Evolutionary conservation across 176 grass and related monocot genomes (phyloP).

Genomic region (Bromus sterilis): DNA sequence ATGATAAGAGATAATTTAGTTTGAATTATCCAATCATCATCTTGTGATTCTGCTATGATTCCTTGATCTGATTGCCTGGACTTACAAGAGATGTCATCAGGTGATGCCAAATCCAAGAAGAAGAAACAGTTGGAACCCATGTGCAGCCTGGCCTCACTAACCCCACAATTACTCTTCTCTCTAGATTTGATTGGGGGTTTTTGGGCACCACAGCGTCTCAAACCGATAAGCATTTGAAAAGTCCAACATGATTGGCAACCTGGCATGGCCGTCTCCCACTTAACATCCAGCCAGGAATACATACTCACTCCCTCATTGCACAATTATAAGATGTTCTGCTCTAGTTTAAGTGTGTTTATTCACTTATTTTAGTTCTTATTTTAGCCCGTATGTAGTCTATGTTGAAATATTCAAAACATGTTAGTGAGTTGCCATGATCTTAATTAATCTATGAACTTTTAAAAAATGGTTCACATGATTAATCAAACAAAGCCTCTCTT

Average conservation of each 20-base stretch:
- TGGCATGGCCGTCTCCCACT: background rate
- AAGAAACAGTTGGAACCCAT: slow-evolving; percentile 2
- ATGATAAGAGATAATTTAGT: background rate
- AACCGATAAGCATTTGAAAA: background rate
- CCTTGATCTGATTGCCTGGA: background rate
- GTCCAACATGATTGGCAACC: background rate
- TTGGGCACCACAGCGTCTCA: background rate
- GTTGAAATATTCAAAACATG: too few relatives aligned
- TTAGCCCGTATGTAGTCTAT: too few relatives aligned
- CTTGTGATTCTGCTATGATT: background rate
- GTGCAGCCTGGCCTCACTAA: background rate
- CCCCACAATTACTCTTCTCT: background rate
- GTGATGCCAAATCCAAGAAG: slow-evolving; percentile 3
- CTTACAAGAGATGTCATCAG: background rate
- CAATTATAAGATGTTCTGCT: too few relatives aligned
- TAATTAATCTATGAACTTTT: background rate
- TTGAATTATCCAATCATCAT: background rate
- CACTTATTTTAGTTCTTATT: too few relatives aligned
- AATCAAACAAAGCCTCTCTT: background rate
- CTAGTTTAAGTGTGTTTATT: too few relatives aligned
- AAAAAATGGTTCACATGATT: background rate
- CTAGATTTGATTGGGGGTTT: background rate
- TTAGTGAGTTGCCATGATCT: background rate
- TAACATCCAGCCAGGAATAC: background rate
- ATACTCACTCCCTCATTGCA: background rate